Base-by-base conservation (phyloP, 495 filamentous ascomycete species). In the Amniculicola lignicola region DNA sequence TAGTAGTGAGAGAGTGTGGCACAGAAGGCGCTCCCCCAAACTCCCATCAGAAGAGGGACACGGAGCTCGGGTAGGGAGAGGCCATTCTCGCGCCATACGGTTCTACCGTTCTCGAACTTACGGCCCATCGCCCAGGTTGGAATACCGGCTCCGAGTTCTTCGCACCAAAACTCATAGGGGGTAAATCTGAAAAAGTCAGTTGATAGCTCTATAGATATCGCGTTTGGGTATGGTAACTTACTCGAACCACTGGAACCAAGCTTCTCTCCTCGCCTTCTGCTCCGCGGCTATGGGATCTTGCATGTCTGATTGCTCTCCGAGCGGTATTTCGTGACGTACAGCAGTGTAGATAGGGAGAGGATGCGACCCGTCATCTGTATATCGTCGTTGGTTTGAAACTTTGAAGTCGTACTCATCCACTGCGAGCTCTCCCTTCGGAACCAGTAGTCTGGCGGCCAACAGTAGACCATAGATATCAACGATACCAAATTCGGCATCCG, bases 241-340 rank as follows among this genome's bases (percentile, higher is more conserved):
- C 60, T 98, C 93, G 61, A 95, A 97, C 93, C 93, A 98, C 63
- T 98, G 92, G 60, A 98, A 98, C 88, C 90, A 98, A 2, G 88
- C 77, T 66, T 93, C 83, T 45, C 77, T 78, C 60, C 80, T 83
- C 2, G 89, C 84, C 44, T 81, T 77, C 19, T 75, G 72, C 28
- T 80, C 77, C 19, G 72, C 73, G 14, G 66, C 74, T 3, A 63
- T 71, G n/a, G 73, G 62, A 39, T 61, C 62, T 33, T 54, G 52
- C 37, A 40, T 70, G 28, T 79, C 67, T 0, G 40, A 27, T 28
- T 65, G 50, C 33, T 63, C 63, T 5, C 59, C 51, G 11, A 85
- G 69, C 0, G 93, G 93, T n/a, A 97, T 96, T 67, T 98, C 92
- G 66, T 98, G 93, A 12, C 93, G 82, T 2, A 98, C 91, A 1